Base-by-base conservation (phyloP, 2,329 filamentous ascomycete genomes). In the Lecanoromycetidae sp. region DNA sequence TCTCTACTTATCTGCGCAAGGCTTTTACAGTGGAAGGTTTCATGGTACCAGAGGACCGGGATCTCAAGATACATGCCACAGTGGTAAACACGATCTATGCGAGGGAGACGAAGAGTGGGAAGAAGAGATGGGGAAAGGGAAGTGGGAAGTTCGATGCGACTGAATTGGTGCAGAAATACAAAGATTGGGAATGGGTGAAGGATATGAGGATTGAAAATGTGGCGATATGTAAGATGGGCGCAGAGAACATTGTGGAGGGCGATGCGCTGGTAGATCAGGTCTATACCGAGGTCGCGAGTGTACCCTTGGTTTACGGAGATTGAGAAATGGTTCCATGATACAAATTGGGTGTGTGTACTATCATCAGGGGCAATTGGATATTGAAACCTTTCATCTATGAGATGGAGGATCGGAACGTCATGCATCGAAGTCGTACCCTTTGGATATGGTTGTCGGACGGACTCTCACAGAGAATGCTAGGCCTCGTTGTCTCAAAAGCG, bases 151-250 rank as follows among this genome's bases (percentile, higher is more conserved):
- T 54, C 26, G 50, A 54, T 38, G 57, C 59, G 9, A 60, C 63
- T 47, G 61, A 59, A 2, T 44, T 71, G 29, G 57, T 71, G n/a
- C 70, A 74, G 34, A 63, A 68, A 49, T 87, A 80, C 57, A 70
- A 72, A 27, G 76, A 78, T 29, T 79, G 79, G 54, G 62, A 79
- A 0, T 95, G 87, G 86, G 79, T 84, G 56, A 69, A 77, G 45
- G 66, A 77, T 42, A 68, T 90, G 20, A 66, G 69, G 13, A 60
- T 94, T n/a, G 77, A 86, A 48, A 75, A 70, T 49, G 65, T 95
- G 33, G 79, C 81, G 40, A 80, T 95, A 30, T 95, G 87, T 60
- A 79, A 77, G 59, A 94, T 95, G 88, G 87, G 88, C 0, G 87
- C 87, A 8, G 83, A 80, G 36, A 38, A 52, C 12, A 17, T 48